These are phyloP conservation scores for Agrocybe praecox DNA, from an alignment of 768 basidiomycete genomes.

Conservation along the genomic window DNA sequence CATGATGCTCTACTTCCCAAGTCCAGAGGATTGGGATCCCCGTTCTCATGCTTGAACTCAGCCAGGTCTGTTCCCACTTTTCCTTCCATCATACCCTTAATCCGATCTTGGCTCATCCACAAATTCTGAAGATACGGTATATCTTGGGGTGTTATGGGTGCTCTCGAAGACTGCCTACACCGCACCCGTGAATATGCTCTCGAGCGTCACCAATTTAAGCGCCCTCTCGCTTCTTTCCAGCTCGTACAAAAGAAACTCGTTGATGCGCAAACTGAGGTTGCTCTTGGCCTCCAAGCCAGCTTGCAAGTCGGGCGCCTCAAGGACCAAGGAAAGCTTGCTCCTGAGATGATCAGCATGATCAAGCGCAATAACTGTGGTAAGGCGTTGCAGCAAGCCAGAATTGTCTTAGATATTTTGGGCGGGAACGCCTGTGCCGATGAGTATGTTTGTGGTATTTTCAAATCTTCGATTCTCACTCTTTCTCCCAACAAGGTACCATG, in stretches of 20 bases:
- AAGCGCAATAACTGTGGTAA: slow-evolving; percentile 97
- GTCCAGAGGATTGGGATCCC: slow-evolving; percentile 74
- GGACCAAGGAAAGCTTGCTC: slow-evolving; percentile 68
- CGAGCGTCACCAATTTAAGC: slow-evolving; percentile 87
- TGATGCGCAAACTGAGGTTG: slow-evolving; percentile 87
- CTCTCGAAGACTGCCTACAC: slow-evolving; percentile 87
- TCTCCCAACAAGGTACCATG: slow-evolving; percentile 68
- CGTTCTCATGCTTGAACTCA: slow-evolving; percentile 92
- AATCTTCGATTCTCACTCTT: background rate
- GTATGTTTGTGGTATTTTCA: slow-evolving; percentile 43
- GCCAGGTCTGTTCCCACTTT: slow-evolving; percentile 52
- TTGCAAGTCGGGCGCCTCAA: slow-evolving; percentile 87
- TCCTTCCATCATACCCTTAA: slow-evolving; percentile 4
- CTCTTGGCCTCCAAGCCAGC: slow-evolving; percentile 75
- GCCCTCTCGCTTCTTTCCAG: slow-evolving; percentile 92
- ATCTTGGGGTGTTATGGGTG: slow-evolving; percentile 95
- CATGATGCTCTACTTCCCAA: slow-evolving; percentile 78
- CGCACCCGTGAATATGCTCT: slow-evolving; percentile 83
- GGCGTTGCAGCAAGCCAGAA: slow-evolving; percentile 80
- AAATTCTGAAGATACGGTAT: slow-evolving; percentile 66
- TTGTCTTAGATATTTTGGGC: slow-evolving; percentile 87
- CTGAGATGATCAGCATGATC: slow-evolving; percentile 94
- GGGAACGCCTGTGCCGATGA: slow-evolving; percentile 95
- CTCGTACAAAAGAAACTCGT: slow-evolving; percentile 98
- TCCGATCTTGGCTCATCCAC: background rate